Evolutionary conservation across 352 stramenopile species (phyloP).

Genomic region (Phytophthora sp.): DNA sequence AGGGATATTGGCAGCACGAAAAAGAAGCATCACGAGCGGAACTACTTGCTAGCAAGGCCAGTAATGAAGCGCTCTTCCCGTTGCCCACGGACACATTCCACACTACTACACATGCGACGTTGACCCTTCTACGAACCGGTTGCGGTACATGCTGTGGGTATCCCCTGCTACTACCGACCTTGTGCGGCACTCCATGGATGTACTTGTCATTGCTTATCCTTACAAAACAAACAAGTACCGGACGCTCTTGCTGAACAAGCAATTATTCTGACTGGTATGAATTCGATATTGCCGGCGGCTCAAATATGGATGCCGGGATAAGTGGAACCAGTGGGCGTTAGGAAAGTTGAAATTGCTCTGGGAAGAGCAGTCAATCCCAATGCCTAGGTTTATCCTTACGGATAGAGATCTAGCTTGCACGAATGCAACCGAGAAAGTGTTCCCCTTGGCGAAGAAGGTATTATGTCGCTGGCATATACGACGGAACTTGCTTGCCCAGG

Average conservation of each 20-base stretch:
- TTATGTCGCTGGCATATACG: neutral
- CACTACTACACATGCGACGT: too few species aligned
- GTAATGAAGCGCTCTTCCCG: too few species aligned
- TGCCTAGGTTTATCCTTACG: neutral
- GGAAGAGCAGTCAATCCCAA: neutral
- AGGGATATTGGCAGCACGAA: too few species aligned
- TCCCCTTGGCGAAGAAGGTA: neutral
- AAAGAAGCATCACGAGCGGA: too few species aligned
- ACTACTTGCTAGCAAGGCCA: too few species aligned
- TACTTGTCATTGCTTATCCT: neutral
- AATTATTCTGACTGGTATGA: neutral
- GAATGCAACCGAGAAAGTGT: neutral
- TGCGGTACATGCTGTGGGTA: neutral
- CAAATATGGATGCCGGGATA: slow-evolving; percentile 4
- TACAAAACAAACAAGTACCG: slow-evolving; percentile 4
- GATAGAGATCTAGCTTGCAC: slow-evolving; percentile 4
- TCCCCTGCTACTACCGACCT: neutral
- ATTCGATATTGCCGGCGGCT: neutral
- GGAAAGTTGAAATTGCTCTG: too few species aligned
- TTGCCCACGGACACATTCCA: too few species aligned
- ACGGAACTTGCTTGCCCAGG: too few species aligned
- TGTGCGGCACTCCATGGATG: neutral
- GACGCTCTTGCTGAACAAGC: neutral
- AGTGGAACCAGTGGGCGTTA: too few species aligned
- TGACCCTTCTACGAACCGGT: neutral